Percentiles rank a stretch among this genome's conserved stretches.
phyloP scores from a whole-genome alignment of 768 basidiomycete species.

The Tricholoma hemisulphureum region DNA sequence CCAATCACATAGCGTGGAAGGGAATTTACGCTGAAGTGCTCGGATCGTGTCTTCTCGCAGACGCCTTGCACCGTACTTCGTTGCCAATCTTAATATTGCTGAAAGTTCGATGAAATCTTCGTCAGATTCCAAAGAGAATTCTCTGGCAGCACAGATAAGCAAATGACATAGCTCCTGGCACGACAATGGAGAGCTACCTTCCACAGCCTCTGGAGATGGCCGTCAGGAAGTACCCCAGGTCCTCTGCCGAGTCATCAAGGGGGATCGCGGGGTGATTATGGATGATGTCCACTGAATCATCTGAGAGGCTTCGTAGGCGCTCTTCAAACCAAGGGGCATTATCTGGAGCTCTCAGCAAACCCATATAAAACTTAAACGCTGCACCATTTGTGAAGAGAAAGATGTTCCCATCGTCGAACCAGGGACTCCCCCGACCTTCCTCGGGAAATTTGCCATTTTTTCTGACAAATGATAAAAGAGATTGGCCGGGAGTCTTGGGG shows the following conservation, averaged over 20 bases:
- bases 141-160: background rate
- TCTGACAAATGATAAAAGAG: background rate
- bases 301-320: constrained; percentile 9
- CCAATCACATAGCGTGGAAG: constrained; percentile 14
- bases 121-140: constrained; percentile 8
- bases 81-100: constrained; percentile 11
- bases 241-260: constrained; percentile 2
- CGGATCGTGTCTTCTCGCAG: constrained; percentile 13
- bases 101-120: constrained; percentile 9
- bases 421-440: constrained; percentile 8
- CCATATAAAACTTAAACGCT: constrained; percentile 13
- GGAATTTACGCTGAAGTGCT: constrained; percentile 14
- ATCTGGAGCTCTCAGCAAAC: constrained; percentile 2
- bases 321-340: constrained; percentile 1
- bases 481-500: background rate
- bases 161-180: background rate
- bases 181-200: background rate
- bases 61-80: constrained; percentile 4
- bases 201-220: constrained; percentile 4
- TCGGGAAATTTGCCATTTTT: constrained; percentile 3
- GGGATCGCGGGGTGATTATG: constrained; percentile 9
- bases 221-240: constrained; percentile 11
- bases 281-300: constrained; percentile 14
- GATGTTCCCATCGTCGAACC: constrained; percentile 16
- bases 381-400: constrained; percentile 7